Base-by-base conservation (phyloP, 441 rosid genomes). In the Manihot esculenta region DNA sequence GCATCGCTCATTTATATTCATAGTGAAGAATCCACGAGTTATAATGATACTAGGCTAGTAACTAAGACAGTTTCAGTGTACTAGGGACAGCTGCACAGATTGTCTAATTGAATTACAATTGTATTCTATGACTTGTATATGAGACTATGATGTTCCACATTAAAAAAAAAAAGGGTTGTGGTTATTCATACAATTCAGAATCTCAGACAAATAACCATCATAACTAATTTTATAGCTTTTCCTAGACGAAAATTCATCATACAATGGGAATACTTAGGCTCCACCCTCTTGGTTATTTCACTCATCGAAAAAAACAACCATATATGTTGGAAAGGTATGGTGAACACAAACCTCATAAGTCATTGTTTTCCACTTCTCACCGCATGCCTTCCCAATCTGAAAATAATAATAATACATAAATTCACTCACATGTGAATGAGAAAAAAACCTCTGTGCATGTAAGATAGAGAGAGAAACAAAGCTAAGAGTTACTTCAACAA, bases 311-410 rank as follows among this genome's bases (percentile, higher is more conserved):
- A 45, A 14, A 17, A 45, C 49, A 45, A 20, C 18, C 47, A n/a
- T 27, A 41, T 12, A 30, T 9, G n/a, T 21, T 35, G 10, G n/a
- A 11, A n/a, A 70, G n/a, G 56, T 42, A 12, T 63, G 49, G 61
- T 68, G 59, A 70, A 74, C 55, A 81, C 86, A 68, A 63, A 87
- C 99, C 91, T 92, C 96, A 47, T 85, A 89, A 4, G 87, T 84
- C 96, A 95, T 91, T 8, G 87, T 82, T 76, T 88, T 92, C 99
- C 99, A 95, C 84, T 89, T 92, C 78, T 87, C 98, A 74, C 99
- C 98, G 74, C 98, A 89, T 69, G 97, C 93, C 89, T 91, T 92
- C 41, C 99, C 98, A 85, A 95, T 81, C 98, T 92, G 76, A 61
- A 77, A 69, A 69, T 55, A 63, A 71, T n/a, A 53, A 58, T 54